Conservation (phyloP, 2,329 filamentous ascomycete genomes). For the Phyllosticta citriasiana region DNA sequence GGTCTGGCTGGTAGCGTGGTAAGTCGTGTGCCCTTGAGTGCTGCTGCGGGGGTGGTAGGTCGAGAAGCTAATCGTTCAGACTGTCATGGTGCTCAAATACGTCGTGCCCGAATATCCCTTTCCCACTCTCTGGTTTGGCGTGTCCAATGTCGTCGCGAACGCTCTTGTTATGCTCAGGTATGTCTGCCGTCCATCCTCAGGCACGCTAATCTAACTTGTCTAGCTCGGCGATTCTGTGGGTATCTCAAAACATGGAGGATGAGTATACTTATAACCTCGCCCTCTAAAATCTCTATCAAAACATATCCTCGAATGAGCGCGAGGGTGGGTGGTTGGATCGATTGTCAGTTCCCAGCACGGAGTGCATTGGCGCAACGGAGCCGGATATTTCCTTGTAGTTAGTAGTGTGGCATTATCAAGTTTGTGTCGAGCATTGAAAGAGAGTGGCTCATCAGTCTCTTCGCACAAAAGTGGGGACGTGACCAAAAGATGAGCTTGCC, state of each 20-base stretch:
- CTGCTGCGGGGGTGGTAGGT: background rate
- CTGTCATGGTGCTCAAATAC: constrained; percentile 59
- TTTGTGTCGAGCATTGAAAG: background rate
- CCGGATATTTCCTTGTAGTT: background rate
- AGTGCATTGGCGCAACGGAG: background rate
- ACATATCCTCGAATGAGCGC: background rate
- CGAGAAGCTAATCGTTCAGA: constrained; percentile 24
- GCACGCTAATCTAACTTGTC: constrained; percentile 15
- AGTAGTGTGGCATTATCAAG: background rate
- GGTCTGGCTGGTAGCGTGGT: constrained; percentile 56
- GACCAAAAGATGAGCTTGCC: background rate
- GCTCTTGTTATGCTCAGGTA: constrained; percentile 58
- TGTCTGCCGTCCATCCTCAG: constrained; percentile 17
- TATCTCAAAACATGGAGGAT: constrained; percentile 64
- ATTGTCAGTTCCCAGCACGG: background rate
- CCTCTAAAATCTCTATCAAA: constrained; percentile 32
- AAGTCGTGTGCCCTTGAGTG: constrained; percentile 17
- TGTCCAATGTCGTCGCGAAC: constrained; percentile 57
- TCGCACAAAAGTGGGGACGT: background rate
- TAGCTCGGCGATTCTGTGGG: constrained; percentile 56
- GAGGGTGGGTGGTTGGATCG: background rate
- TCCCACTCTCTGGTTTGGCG: constrained; percentile 56
- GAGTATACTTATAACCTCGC: constrained; percentile 62
- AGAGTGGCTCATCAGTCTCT: background rate
- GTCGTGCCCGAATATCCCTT: constrained; percentile 49